These are phyloP conservation scores for Pseudogymnoascus sp. DNA, from an alignment of 2,329 filamentous ascomycete species.

Conservation along the genomic window DNA sequence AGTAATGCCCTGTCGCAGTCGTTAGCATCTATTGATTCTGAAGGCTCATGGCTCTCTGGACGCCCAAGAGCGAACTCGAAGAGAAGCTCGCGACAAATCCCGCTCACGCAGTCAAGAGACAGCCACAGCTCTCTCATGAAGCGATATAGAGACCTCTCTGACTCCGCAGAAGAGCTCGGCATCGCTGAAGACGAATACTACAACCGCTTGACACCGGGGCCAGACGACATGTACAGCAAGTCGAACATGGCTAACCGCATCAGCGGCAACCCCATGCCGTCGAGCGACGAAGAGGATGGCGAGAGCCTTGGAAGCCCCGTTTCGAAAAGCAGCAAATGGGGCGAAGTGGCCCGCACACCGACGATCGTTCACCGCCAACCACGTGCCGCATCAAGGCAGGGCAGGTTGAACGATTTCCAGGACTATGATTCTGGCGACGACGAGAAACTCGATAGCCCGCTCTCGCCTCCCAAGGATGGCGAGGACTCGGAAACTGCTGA, in stretches of 20 bases:
- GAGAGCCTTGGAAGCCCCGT: conserved; percentile 29
- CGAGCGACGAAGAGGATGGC: conserved; percentile 52
- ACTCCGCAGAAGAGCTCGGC: conserved; percentile 57
- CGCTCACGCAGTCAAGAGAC: conserved; percentile 31
- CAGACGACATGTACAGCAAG: conserved; percentile 23
- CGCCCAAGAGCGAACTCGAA: conserved; percentile 42
- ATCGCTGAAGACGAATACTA: conserved; percentile 69
- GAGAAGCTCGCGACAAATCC: conserved; percentile 30
- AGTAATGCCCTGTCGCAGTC: conserved; percentile 61
- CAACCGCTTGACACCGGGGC: conserved; percentile 41
- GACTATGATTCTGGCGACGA: conserved; percentile 20
- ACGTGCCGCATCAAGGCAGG: conserved; percentile 51
- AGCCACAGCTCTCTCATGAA: conserved; percentile 36
- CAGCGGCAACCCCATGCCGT: conserved; percentile 42
- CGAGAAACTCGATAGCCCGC: conserved; percentile 27
- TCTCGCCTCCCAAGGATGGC: conserved; percentile 20
- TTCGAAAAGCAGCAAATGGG: conserved; percentile 25
- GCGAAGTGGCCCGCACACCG: conserved; percentile 39
- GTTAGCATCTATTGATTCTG: conserved; percentile 87
- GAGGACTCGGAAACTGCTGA: conserved; percentile 16
- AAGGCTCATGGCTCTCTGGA: conserved; percentile 91
- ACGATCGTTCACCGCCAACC: conserved; percentile 57
- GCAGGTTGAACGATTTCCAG: conserved; percentile 32
- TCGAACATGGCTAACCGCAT: conserved; percentile 34
- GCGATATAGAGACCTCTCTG: conserved; percentile 44